Conservation (phyloP, 306 rosid genomes). For the Gastrolobium villosum region DNA sequence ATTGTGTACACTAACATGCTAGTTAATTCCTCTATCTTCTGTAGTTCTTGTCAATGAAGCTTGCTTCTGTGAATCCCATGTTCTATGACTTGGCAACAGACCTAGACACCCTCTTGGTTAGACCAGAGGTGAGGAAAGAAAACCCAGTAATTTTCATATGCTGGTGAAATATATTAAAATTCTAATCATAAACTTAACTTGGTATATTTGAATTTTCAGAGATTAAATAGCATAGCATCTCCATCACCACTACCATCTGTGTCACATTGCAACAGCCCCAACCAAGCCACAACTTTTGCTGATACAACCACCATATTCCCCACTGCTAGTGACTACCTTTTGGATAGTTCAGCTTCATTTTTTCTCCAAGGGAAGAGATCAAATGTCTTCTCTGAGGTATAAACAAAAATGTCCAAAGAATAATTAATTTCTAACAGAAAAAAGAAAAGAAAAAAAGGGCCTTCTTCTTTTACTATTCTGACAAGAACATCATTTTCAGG, state of each 20-base stretch:
- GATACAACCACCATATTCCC: slow-evolving; percentile 53
- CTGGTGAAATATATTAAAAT: background rate
- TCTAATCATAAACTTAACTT: slow-evolving; percentile 36
- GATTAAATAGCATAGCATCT: slow-evolving; percentile 51
- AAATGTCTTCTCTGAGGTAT: slow-evolving; percentile 61
- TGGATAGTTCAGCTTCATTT: slow-evolving; percentile 59
- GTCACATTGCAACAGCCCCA: slow-evolving; percentile 65
- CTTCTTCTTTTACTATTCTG: slow-evolving; percentile 2
- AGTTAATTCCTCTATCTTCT: slow-evolving; percentile 9
- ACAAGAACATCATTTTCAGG: slow-evolving; percentile 70
- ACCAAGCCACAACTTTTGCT: slow-evolving; percentile 54
- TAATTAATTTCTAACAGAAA: background rate
- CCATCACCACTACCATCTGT: slow-evolving; percentile 51
- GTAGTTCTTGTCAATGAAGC: slow-evolving; percentile 92
- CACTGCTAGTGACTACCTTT: slow-evolving; percentile 49
- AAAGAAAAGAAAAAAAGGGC: background rate
- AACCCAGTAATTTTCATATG: slow-evolving; percentile 2
- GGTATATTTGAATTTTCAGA: slow-evolving; percentile 50
- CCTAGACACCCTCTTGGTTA: slow-evolving; percentile 57
- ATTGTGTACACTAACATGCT: slow-evolving; percentile 6
- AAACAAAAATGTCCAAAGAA: background rate
- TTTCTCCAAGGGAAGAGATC: slow-evolving; percentile 66
- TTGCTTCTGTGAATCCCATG: slow-evolving; percentile 77
- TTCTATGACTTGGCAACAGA: slow-evolving; percentile 72
- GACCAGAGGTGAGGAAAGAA: slow-evolving; percentile 65